Conservation (phyloP, 306 rosid genomes). For the Sicyos baderoa region DNA sequence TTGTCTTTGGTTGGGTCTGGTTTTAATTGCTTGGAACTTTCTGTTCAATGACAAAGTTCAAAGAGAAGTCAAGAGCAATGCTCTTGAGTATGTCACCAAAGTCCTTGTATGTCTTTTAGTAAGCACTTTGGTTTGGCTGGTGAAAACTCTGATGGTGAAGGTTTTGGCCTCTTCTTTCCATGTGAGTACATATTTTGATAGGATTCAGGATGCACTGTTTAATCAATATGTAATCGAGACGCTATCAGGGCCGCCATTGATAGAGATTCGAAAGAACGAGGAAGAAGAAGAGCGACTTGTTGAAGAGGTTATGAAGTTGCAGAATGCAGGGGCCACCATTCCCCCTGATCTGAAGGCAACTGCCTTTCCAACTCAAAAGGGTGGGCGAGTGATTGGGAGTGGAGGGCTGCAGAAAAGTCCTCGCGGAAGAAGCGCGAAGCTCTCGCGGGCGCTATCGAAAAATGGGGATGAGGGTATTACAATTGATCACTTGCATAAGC, state of each 20-base stretch:
- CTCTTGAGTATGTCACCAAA: constrained; percentile 43
- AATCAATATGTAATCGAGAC: constrained; percentile 75
- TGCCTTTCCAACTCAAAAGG: constrained; percentile 29
- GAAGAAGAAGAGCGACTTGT: constrained; percentile 70
- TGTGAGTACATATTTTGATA: constrained; percentile 30
- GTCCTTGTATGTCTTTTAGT: constrained; percentile 54
- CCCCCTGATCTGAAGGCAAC: constrained; percentile 59
- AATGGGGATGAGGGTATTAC: constrained; percentile 53
- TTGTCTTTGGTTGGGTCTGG: constrained; percentile 75
- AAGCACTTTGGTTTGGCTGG: constrained; percentile 66
- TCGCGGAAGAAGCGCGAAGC: constrained; percentile 28
- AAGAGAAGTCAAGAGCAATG: constrained; percentile 38
- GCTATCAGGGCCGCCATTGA: constrained; percentile 67
- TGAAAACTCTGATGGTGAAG: constrained; percentile 65
- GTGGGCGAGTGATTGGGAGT: constrained; percentile 32
- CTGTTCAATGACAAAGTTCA: constrained; percentile 62
- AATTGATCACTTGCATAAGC: constrained; percentile 61
- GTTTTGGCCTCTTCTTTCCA: constrained; percentile 17
- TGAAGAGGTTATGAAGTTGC: constrained; percentile 63
- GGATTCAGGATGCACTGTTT: constrained; percentile 74
- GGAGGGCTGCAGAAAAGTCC: constrained; percentile 25
- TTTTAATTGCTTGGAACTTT: constrained; percentile 66
- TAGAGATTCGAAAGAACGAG: constrained; percentile 46
- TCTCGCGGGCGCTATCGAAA: constrained; percentile 38
- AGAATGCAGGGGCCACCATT: constrained; percentile 70